phyloP scores from a whole-genome alignment of 306 rosid genomes.

The Prunus mume region DNA sequence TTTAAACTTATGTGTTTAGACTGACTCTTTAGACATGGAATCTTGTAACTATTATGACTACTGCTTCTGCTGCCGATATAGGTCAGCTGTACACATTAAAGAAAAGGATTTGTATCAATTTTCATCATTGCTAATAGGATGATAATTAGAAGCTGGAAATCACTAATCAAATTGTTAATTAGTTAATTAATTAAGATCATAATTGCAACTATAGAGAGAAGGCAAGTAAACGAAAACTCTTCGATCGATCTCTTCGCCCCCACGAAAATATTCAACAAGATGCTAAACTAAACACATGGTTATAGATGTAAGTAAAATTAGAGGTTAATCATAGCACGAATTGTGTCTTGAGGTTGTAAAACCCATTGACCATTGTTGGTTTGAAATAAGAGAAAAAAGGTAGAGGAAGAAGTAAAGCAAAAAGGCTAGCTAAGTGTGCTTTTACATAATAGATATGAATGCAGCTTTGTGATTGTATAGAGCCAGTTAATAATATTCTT shows the following conservation, averaged over 20 bases:
- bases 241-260: conserved; percentile 15
- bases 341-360: neutral
- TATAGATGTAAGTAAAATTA: no score
- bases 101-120: conserved; percentile 31
- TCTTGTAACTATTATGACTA: conserved; percentile 54
- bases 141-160: neutral
- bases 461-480: conserved; percentile 31
- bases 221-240: neutral
- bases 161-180: neutral
- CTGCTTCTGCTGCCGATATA: conserved; percentile 7
- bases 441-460: conserved; percentile 10
- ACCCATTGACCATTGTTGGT: conserved; percentile 6
- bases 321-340: neutral
- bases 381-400: neutral
- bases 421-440: conserved; percentile 14
- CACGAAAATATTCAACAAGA: conserved; percentile 2
- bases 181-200: conserved; percentile 5
- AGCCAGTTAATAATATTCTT: neutral
- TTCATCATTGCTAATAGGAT: conserved; percentile 48
- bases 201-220: conserved; percentile 47
- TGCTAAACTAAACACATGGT: neutral
- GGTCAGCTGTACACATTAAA: conserved; percentile 21
- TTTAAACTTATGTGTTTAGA: conserved; percentile 61
- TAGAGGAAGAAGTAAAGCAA: neutral
- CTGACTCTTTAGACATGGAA: conserved; percentile 50